Evolutionary conservation across 2,329 filamentous ascomycete genomes (phyloP).

Genomic region (Falciphora oryzae): DNA sequence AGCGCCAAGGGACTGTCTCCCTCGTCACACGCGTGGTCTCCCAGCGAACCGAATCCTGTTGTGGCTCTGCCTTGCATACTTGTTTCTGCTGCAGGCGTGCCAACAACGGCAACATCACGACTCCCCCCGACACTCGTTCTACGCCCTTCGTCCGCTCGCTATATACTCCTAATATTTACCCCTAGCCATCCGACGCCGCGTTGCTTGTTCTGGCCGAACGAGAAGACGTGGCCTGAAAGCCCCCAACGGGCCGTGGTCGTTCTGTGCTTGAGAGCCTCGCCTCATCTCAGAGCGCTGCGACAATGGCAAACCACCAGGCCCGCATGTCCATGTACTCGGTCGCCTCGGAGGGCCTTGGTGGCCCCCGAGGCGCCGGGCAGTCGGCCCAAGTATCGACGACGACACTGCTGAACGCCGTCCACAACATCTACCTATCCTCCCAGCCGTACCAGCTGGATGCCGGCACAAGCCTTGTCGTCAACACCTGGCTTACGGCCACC

Average conservation of each 20-base stretch:
- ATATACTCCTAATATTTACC: not conserved
- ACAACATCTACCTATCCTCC: conserved; percentile 78
- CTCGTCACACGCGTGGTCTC: not conserved
- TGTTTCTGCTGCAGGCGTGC: not conserved
- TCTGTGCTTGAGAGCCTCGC: not conserved
- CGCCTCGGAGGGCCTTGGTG: conserved; percentile 56
- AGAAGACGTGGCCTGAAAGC: not conserved
- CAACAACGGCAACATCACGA: not conserved
- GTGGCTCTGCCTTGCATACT: not conserved
- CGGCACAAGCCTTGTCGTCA: conserved; percentile 86
- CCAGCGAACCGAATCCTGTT: not conserved
- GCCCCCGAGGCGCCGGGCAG: conserved; percentile 54
- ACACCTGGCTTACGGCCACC: conserved; percentile 85
- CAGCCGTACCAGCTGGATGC: conserved; percentile 84
- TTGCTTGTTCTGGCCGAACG: not conserved
- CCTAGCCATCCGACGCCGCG: not conserved
- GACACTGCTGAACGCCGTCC: conserved; percentile 83
- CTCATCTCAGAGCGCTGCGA: conserved; percentile 13
- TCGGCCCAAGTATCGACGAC: conserved; percentile 84
- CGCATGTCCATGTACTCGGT: conserved; percentile 66
- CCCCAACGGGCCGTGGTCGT: not conserved
- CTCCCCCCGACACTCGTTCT: not conserved
- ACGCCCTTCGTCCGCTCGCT: not conserved
- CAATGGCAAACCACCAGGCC: conserved; percentile 46
- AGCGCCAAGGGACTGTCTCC: not conserved